Evolutionary conservation across 129 eudicot genomes (phyloP).

Genomic region (Calendula officinalis): DNA sequence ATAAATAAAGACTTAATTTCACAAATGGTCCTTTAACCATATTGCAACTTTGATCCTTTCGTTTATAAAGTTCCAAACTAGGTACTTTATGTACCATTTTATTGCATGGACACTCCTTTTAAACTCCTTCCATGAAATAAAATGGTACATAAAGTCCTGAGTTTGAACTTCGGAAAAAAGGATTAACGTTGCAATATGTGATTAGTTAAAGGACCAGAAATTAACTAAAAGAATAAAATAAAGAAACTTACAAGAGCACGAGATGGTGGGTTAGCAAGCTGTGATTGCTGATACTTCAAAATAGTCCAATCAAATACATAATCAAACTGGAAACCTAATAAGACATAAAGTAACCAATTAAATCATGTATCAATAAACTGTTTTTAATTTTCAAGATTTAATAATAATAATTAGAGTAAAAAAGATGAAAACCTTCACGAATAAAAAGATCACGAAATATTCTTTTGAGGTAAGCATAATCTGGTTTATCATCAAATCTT

Average conservation of each 20-base stretch:
- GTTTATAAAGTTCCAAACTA: too few species aligned
- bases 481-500: slow-evolving; percentile 94
- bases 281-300: slow-evolving; percentile 91
- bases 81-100: too few species aligned
- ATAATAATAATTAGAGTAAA: neutral
- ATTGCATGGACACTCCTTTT: too few species aligned
- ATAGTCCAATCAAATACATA: slow-evolving; percentile 95
- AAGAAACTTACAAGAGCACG: slow-evolving; percentile 81
- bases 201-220: too few species aligned
- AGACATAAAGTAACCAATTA: neutral
- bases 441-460: slow-evolving; percentile 94
- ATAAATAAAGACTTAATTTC: neutral
- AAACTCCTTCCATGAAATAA: too few species aligned
- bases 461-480: slow-evolving; percentile 85
- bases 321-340: slow-evolving; percentile 89
- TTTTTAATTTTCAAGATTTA: slow-evolving; percentile 1
- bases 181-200: too few species aligned
- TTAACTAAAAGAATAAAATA: neutral
- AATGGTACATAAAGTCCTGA: too few species aligned
- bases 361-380: neutral
- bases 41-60: too few species aligned
- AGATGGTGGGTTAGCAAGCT: slow-evolving; percentile 81
- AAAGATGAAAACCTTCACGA: slow-evolving; percentile 65
- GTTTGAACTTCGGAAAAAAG: too few species aligned
- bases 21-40: too few species aligned